These are phyloP conservation scores for Inonotus obliquus DNA, from an alignment of 1,284 basidiomycete genomes.

Conservation along the genomic window DNA sequence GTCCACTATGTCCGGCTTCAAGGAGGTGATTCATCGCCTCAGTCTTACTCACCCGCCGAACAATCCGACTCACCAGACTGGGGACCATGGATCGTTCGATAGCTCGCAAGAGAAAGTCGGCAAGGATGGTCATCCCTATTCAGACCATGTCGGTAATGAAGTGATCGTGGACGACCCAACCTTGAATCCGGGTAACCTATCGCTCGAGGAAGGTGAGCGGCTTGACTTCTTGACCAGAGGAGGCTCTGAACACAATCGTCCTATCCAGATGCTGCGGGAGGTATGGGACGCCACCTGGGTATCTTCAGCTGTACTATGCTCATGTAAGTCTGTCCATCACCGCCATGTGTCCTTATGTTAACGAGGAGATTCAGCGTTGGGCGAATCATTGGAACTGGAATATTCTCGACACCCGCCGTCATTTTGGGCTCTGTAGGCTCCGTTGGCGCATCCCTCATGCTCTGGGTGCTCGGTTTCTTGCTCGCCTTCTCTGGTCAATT, in stretches of 20 bases:
- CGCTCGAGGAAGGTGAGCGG: slow-evolving; percentile 27
- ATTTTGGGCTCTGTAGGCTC: slow-evolving; percentile 47
- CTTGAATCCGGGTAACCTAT: slow-evolving; percentile 25
- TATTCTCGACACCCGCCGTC: slow-evolving; percentile 59
- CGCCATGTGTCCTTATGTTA: background rate
- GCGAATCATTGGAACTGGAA: slow-evolving; percentile 55
- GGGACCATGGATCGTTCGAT: background rate
- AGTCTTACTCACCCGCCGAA: background rate
- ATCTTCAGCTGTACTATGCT: slow-evolving; percentile 46
- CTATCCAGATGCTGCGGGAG: slow-evolving; percentile 38
- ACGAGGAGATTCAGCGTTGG: slow-evolving; percentile 35
- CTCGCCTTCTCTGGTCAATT: slow-evolving; percentile 49
- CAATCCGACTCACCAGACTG: background rate
- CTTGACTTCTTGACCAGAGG: background rate
- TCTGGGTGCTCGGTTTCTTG: slow-evolving; percentile 52
- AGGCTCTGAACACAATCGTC: background rate
- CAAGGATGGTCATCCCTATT: background rate
- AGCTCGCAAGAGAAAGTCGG: slow-evolving; percentile 8
- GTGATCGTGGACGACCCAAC: slow-evolving; percentile 10
- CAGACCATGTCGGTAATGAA: background rate
- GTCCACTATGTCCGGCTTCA: background rate
- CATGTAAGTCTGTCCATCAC: slow-evolving; percentile 24
- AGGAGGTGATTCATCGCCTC: background rate
- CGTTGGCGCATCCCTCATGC: slow-evolving; percentile 48
- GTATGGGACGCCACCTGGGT: slow-evolving; percentile 47